Base-by-base conservation (phyloP, 2,329 filamentous ascomycete species). In the Nemania abortiva region DNA sequence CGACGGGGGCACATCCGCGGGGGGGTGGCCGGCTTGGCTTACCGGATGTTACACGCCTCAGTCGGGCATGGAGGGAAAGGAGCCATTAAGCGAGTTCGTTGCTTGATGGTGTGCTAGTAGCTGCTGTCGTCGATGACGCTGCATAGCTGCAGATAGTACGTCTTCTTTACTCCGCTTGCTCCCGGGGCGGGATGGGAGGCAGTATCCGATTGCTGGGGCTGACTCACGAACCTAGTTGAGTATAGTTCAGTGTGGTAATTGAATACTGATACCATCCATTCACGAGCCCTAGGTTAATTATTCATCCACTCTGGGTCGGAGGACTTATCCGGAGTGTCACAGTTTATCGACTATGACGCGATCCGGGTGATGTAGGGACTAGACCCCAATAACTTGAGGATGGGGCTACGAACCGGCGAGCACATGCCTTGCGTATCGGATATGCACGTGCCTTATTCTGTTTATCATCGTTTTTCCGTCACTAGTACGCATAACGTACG, bases 1-100 rank as follows among this genome's bases (percentile, higher is more conserved):
- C 24, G 45, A 47, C 22, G n/a, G 22, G 13, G 45, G 39, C 29
- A 58, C 39, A 49, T 58, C 47, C 27, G 47, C 60, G n/a, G n/a
- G 37, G 53, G 64, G 57, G 13, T 49, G 22, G 42, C 57, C 50
- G 45, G 52, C 52, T 50, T 56, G 49, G 63, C 47, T 13, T 24
- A 9, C 20, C 45, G 34, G 4, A 15, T 56, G 55, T 47, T 24
- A 2, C 57, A 56, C 57, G 22, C 47, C 22, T 13, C 24, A n/a
- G 20, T 49, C 45, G n/a, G 45, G 20, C 10, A 20, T 7, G n/a
- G n/a, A n/a, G 45, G n/a, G 9, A 49, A 9, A 49, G 5, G 42
- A n/a, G 9, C 7, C 4, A 42, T 3, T 34, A 42, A 42, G 13
- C 3, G 37, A 15, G 11, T 10, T 5, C 11, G 37, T 13, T 42